Base-by-base conservation (phyloP, 441 rosid genomes). In the Euphorbia corollata region DNA sequence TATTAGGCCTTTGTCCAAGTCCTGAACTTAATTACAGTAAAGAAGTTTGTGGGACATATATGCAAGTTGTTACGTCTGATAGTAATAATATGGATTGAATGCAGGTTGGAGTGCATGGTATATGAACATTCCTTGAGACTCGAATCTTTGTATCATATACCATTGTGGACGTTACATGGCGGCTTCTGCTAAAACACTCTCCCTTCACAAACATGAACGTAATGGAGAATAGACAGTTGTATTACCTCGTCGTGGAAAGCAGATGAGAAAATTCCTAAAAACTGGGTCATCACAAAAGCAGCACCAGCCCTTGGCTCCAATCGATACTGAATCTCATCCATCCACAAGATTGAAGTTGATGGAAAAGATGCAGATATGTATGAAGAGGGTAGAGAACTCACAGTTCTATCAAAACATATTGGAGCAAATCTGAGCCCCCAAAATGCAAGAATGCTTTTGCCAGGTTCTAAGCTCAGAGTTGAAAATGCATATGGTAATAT, bases 221-320 rank as follows among this genome's bases (percentile, higher is more conserved):
- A 76, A 80, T 22, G 94, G 75, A 65, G 97, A 86, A 36, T 92
- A 96, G 98, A 85, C 82, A 15, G 69, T 86, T 50, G 98, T 92
- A 67, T 71, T 75, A 66, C 87, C 84, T 61, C 83, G 80, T 55
- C 80, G 79, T 24, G 82, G 87, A 54, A 86, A 64, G 65, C 78
- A 61, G 5, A 73, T 74, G 64, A 88, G 72, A 70, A 79, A 74
- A 16, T 45, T 70, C 47, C 68, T 58, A 0, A 82, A 75, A 63
- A 51, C 66, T 16, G 74, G 22, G 45, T 7, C 63, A 51, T 73
- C 60, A 13, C 79, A 74, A 71, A 83, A 68, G 58, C 62, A 61
- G 30, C 81, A 73, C 50, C 74, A 76, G 55, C 75, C 68, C 1
- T 92, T 92, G 91, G 67, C 66, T 64, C 89, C 87, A 0, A 73